Evolutionary conservation across 2,329 filamentous ascomycete genomes (phyloP).

Genomic region (Drechslerella stenobrocha): DNA sequence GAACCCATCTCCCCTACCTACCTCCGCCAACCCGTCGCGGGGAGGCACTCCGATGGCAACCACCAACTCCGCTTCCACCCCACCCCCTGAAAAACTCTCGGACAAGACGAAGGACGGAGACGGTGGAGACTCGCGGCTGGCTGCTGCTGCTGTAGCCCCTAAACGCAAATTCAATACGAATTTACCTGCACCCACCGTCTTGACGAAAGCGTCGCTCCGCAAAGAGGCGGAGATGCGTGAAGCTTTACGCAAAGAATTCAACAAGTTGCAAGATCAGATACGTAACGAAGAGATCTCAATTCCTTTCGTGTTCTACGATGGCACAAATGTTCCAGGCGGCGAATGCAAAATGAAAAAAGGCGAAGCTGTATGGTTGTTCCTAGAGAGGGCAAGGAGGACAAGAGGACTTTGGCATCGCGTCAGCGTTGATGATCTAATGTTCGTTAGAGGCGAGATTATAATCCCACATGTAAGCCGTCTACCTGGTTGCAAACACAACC

Average conservation of each 20-base stretch:
- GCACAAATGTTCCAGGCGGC: slow-evolving; percentile 78
- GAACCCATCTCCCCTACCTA: slow-evolving; percentile 38
- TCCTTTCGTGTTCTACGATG: slow-evolving; percentile 96
- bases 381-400: slow-evolving; percentile 67
- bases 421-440: slow-evolving; percentile 91
- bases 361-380: slow-evolving; percentile 86
- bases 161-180: slow-evolving; percentile 56
- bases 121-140: slow-evolving; percentile 25
- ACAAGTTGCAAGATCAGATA: slow-evolving; percentile 78
- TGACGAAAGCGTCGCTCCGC: slow-evolving; percentile 75
- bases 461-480: slow-evolving; percentile 78
- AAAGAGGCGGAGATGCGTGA: slow-evolving; percentile 79
- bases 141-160: not conserved
- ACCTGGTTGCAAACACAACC: not conserved
- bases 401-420: slow-evolving; percentile 88
- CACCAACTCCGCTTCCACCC: slow-evolving; percentile 18
- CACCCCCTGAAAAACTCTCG: slow-evolving; percentile 20
- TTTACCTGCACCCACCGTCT: slow-evolving; percentile 70
- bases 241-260: slow-evolving; percentile 74
- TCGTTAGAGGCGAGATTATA: slow-evolving; percentile 86
- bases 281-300: slow-evolving; percentile 87
- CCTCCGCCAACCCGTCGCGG: slow-evolving; percentile 30
- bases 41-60: slow-evolving; percentile 25
- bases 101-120: slow-evolving; percentile 51
- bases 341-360: slow-evolving; percentile 83